Base-by-base conservation (phyloP, 2,329 filamentous ascomycete species). In the Alternaria longipes region DNA sequence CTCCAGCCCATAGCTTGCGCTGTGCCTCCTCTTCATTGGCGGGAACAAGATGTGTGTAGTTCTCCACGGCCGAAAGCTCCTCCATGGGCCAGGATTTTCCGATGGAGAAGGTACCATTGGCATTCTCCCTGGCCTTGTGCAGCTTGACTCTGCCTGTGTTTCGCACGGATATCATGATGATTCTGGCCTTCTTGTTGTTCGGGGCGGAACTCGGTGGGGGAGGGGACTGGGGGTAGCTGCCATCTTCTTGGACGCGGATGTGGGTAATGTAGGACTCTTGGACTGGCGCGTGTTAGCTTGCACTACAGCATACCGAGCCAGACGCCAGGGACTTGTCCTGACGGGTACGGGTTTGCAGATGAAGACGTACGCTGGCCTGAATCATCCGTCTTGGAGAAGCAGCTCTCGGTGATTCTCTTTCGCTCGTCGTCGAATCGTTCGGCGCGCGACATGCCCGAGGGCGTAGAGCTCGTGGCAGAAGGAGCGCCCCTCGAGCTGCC, bases 11-110 rank as follows among this genome's bases (percentile, higher is more conserved):
- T 75, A 90, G 80, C 69, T 88, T 87, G 45, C 85, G 82, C 67
- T 88, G 84, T 56, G 85, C 83, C 80, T 85, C 90, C 79, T 84
- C 86, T 68, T 82, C 86, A 76, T 66, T 90, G 69, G 79, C 84
- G 74, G 84, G 86, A 74, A 77, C 83, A 20, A 87, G 78, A 44
- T 89, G 85, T 7, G 88, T 90, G 74, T 90, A 98, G 26, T 93
- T 95, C 77, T 97, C 91, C 67, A 99, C 91, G 46, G 87, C 85
- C 5, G 87, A 86, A 50, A 99, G 83, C 75, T 99, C 95, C 79
- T 98, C 94, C 69, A 99, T 86, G 77, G 94, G 91, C 95, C 95
- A 99, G 4, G 95, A 97, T 82, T 99, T 99, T 68, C 95, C 95
- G 69, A 99, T 97, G 20, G 94, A 98, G 79, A 97, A 99, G 24